Base-by-base conservation (phyloP, 352 stramenopile species). In the Plasmopara viticola region DNA sequence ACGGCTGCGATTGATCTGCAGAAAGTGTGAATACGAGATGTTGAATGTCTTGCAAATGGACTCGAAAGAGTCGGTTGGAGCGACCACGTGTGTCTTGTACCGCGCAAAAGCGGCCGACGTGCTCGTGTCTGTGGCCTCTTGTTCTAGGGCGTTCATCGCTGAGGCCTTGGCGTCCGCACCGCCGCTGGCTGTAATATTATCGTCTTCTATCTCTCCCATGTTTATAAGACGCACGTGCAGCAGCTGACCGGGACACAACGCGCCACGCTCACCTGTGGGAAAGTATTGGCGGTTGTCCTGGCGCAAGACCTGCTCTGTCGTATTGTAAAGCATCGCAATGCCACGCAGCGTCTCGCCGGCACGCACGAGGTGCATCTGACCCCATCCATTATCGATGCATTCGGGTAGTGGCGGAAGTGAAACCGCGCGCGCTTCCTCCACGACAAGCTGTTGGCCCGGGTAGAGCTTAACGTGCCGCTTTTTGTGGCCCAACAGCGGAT, bases 211-310 rank as follows among this genome's bases (percentile, higher is more conserved):
- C 46, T 84, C 71, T 9, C 75, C 73, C n/a, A 74, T 89, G 58
- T 90, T 88, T 42, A 93, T 70, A 30, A 84, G 63, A 13, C 78
- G 78, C 45, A 94, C 74, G 47, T 90, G 81, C 38, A 94, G 68
- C 66, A 91, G 59, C 43, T 89, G 78, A 3, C 83, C 83, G 0
- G 83, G 64, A 42, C 72, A 80, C 38, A 94, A 48, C 25, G 70
- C 58, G 28, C 78, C 83, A 45, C 79, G 77, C 53, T 94, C 81
- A 39, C 83, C 83, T 14, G 70, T 66, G 20, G 83, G 83, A 56
- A 94, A 94, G 52, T 80, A 85, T 35, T 77, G 66, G 29, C 83
- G 83, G 51, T 94, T 94, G 61, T 90, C 81, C 43, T 83, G 74
- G 10, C 83, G 83, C 43, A 94, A 62, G n/a, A 82, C 52, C 62